A percentile compares a stretch with the other conserved stretches of the same genome.
phyloP scores from a whole-genome alignment of 2,329 filamentous ascomycete species.

The Ramularia collo-cygni region DNA sequence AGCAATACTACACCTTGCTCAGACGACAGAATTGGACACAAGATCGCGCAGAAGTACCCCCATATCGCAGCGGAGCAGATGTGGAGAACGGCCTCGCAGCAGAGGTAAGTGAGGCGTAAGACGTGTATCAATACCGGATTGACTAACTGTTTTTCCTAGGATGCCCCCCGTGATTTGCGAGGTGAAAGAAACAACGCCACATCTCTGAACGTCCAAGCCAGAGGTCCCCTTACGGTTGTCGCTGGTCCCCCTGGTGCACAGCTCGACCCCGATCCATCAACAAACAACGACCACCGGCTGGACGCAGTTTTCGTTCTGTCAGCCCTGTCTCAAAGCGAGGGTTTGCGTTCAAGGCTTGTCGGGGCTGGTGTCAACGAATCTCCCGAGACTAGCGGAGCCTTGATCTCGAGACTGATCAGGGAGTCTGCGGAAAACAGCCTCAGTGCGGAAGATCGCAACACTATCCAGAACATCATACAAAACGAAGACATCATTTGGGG shows the following conservation, averaged over 20 bases:
- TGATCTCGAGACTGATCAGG: background rate
- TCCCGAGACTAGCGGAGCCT: too few species aligned
- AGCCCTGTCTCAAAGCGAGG: conserved; percentile 5
- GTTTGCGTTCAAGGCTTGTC: conserved; percentile 3
- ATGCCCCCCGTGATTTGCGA: too few species aligned
- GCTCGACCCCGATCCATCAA: conserved; percentile 12
- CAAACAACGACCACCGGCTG: conserved; percentile 15
- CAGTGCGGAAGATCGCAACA: conserved; percentile 4
- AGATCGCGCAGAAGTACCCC: background rate
- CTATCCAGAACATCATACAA: conserved; percentile 8
- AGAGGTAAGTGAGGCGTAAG: background rate
- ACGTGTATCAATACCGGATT: background rate
- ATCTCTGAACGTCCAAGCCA: background rate
- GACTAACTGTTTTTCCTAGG: background rate
- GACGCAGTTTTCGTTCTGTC: conserved; percentile 16
- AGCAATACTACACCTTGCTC: conserved; percentile 27
- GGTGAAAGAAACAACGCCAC: too few species aligned
- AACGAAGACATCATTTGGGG: conserved; percentile 12
- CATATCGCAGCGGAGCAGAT: too few species aligned
- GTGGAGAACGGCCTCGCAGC: background rate
- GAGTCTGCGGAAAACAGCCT: conserved; percentile 8
- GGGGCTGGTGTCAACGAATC: background rate
- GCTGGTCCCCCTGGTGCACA: conserved; percentile 14
- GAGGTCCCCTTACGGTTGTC: background rate
- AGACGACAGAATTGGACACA: conserved; percentile 22